phyloP scores from a whole-genome alignment of 805 yeast species.

The Wickerhamomyces sydowiorum region DNA sequence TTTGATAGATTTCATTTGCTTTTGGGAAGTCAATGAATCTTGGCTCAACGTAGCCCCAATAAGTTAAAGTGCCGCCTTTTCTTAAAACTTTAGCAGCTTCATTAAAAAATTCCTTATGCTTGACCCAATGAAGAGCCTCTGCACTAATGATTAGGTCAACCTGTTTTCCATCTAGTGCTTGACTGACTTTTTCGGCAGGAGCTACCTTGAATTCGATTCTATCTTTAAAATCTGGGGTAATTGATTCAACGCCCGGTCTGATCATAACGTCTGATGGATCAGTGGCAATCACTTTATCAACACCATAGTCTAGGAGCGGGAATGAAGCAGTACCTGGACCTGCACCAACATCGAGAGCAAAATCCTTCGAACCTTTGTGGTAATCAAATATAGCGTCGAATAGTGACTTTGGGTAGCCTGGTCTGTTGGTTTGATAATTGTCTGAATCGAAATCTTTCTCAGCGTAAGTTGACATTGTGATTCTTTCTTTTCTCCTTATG shows the following conservation, averaged over 20 bases:
- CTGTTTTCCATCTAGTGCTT: constrained; percentile 19
- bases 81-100: constrained; percentile 45
- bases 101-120: constrained; percentile 42
- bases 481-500: not conserved
- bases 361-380: constrained; percentile 27
- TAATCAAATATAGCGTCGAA: constrained; percentile 35
- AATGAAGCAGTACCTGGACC: constrained; percentile 67
- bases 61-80: constrained; percentile 59
- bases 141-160: constrained; percentile 62
- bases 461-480: constrained; percentile 52
- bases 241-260: constrained; percentile 27
- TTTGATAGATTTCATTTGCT: constrained; percentile 51
- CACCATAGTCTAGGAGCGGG: constrained; percentile 33
- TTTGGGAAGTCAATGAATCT: constrained; percentile 44
- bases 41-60: constrained; percentile 72
- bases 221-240: constrained; percentile 11
- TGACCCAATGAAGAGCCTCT: constrained; percentile 76
- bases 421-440: constrained; percentile 49
- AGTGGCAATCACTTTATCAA: constrained; percentile 45
- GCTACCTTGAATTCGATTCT: constrained; percentile 16
- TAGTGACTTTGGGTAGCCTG: constrained; percentile 53
- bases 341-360: constrained; percentile 60
- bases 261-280: constrained; percentile 56
- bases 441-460: constrained; percentile 42
- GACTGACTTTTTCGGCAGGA: constrained; percentile 23